Evolutionary conservation across 331 rosid genomes (phyloP).

Genomic region (Malus hybrid): DNA sequence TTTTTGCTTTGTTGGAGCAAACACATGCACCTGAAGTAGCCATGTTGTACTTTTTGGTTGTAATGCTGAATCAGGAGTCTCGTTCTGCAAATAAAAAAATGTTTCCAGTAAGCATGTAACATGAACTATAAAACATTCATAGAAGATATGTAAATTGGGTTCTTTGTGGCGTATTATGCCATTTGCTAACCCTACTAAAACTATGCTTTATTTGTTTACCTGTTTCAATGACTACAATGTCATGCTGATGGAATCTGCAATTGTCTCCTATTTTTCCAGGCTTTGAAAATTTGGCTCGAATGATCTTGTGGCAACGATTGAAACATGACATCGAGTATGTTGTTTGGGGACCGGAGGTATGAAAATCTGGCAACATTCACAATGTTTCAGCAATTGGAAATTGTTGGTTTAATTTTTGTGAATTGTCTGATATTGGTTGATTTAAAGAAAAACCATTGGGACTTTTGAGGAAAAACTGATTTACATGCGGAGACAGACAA

Average conservation of each 20-base stretch:
- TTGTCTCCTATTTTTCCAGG: slow-evolving; percentile 30
- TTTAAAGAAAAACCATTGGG: too few species aligned
- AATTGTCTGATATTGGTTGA: too few species aligned
- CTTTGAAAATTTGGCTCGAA: slow-evolving; percentile 51
- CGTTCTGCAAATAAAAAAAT: background rate
- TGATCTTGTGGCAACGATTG: slow-evolving; percentile 52
- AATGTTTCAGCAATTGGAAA: too few species aligned
- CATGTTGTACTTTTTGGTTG: background rate
- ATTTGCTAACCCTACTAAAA: background rate
- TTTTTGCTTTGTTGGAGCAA: background rate
- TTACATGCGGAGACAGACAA: background rate
- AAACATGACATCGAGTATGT: slow-evolving; percentile 74
- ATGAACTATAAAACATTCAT: background rate
- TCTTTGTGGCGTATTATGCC: background rate
- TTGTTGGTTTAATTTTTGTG: too few species aligned
- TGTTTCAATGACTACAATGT: background rate
- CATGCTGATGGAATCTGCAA: background rate
- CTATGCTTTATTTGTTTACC: background rate
- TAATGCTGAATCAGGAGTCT: background rate
- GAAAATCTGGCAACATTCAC: background rate
- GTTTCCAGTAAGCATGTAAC: background rate
- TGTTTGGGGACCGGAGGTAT: slow-evolving; percentile 85
- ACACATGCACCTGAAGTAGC: background rate
- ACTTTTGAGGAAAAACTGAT: too few species aligned
- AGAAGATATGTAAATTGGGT: background rate